Conservation (phyloP, 176 grass and related monocot genomes). For the Triticum urartu region DNA sequence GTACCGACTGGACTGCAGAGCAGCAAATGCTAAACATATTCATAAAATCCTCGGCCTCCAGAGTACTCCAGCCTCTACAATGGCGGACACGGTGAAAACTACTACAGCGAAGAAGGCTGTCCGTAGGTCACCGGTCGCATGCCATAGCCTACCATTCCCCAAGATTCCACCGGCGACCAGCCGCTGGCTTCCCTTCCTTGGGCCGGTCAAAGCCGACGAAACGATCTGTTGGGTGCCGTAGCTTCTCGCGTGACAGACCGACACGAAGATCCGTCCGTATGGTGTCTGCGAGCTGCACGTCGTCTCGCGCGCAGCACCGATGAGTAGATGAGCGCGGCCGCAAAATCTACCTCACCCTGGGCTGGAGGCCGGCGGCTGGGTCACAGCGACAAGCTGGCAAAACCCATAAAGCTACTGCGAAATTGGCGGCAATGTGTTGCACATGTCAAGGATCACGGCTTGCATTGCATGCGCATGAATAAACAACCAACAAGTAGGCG, state of each 20-base stretch:
- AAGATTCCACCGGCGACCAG: neutral
- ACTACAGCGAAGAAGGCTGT: neutral
- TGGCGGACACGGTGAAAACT: neutral
- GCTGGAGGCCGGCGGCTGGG: neutral
- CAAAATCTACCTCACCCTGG: neutral
- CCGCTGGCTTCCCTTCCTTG: neutral
- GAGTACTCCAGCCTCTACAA: too few relatives aligned
- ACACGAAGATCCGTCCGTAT: too few relatives aligned
- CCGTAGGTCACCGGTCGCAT: neutral
- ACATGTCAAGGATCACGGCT: slow-evolving; percentile 26
- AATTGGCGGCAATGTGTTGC: slow-evolving; percentile 28
- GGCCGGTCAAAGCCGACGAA: neutral
- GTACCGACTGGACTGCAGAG: neutral
- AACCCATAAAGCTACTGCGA: neutral
- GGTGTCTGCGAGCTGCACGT: neutral
- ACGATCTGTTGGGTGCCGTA: neutral
- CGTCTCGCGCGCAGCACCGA: neutral
- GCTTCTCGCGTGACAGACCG: too few relatives aligned
- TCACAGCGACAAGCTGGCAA: neutral
- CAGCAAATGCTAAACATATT: neutral
- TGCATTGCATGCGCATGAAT: slow-evolving; percentile 32
- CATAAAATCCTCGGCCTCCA: too few relatives aligned
- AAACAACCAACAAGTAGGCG: neutral
- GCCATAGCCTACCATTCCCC: neutral
- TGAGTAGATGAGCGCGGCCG: too few relatives aligned